Evolutionary conservation across 352 stramenopile species (phyloP).

Genomic region (Globisporangium middletonii): DNA sequence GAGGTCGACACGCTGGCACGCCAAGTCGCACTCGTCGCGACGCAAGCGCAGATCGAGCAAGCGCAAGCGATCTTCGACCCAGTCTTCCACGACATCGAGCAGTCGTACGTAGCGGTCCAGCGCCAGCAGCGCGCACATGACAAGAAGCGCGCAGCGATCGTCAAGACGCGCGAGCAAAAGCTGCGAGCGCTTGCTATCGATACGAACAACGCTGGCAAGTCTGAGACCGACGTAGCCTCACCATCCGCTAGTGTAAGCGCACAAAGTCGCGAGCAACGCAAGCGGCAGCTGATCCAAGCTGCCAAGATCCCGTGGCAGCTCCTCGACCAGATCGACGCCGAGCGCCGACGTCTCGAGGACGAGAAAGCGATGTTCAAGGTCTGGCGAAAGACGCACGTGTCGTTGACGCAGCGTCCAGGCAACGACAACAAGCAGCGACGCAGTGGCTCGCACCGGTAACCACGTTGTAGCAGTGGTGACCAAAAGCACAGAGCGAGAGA

Average conservation of each 20-base stretch:
- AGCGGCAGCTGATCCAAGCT: constrained; percentile 23
- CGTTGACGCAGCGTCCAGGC: background rate
- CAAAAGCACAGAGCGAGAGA: too few relatives aligned
- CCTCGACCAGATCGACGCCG: constrained; percentile 50
- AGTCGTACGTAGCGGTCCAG: constrained; percentile 36
- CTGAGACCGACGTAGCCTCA: constrained; percentile 3
- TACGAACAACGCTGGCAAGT: background rate
- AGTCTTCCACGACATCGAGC: constrained; percentile 51
- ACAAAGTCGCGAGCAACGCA: constrained; percentile 22
- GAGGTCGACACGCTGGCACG: constrained; percentile 33
- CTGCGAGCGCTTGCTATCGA: background rate
- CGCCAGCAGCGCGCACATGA: constrained; percentile 22
- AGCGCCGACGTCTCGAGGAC: constrained; percentile 35
- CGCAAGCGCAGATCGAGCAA: constrained; percentile 52
- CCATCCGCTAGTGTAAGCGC: background rate
- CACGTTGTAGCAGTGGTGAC: background rate
- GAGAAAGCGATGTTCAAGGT: constrained; percentile 60
- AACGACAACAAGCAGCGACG: background rate
- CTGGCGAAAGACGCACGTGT: constrained; percentile 27
- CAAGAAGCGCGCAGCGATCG: background rate
- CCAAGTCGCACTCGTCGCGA: constrained; percentile 35
- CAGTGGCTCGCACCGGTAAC: background rate
- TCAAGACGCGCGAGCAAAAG: background rate
- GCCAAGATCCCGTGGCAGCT: constrained; percentile 68
- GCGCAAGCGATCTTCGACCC: constrained; percentile 58